A percentile compares a stretch with the other conserved stretches of the same genome.
These are phyloP conservation scores for Ophiostoma pallidulum DNA, from an alignment of 2,329 filamentous ascomycete genomes.

Conservation along the genomic window DNA sequence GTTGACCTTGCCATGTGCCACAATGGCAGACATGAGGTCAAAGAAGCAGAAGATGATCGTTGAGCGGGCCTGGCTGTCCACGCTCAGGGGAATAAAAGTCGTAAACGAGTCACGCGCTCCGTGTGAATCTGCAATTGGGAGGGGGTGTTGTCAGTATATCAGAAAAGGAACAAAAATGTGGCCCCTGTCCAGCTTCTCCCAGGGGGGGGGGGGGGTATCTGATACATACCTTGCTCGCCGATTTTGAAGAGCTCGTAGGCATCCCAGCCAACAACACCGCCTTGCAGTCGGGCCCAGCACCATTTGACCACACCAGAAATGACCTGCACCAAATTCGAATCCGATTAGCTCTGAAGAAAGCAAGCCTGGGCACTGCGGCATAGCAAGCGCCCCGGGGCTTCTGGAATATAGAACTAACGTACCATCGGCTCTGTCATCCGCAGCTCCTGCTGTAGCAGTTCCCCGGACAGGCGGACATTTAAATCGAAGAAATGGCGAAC, in stretches of 20 bases:
- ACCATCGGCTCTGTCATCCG: constrained; percentile 93
- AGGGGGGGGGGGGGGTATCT: no score
- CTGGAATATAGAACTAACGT: constrained; percentile 22
- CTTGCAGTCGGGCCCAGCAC: constrained; percentile 91
- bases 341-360: no score
- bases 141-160: not conserved
- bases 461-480: constrained; percentile 54
- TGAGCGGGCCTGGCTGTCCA: constrained; percentile 75
- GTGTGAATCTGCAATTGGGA: constrained; percentile 67
- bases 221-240: constrained; percentile 69
- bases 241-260: constrained; percentile 93
- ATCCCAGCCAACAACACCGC: constrained; percentile 93
- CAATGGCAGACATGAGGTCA: constrained; percentile 80
- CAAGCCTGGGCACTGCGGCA: no score
- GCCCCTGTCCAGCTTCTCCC: no score
- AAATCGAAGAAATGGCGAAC: constrained; percentile 85
- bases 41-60: constrained; percentile 96
- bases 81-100: constrained; percentile 90
- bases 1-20: constrained; percentile 87
- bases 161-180: not conserved
- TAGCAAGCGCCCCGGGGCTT: no score
- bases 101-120: constrained; percentile 89
- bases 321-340: no score
- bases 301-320: constrained; percentile 92
- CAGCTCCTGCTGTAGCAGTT: constrained; percentile 70